These are phyloP conservation scores for Aspergillus cristatus DNA, from an alignment of 495 filamentous ascomycete genomes.

Conservation along the genomic window DNA sequence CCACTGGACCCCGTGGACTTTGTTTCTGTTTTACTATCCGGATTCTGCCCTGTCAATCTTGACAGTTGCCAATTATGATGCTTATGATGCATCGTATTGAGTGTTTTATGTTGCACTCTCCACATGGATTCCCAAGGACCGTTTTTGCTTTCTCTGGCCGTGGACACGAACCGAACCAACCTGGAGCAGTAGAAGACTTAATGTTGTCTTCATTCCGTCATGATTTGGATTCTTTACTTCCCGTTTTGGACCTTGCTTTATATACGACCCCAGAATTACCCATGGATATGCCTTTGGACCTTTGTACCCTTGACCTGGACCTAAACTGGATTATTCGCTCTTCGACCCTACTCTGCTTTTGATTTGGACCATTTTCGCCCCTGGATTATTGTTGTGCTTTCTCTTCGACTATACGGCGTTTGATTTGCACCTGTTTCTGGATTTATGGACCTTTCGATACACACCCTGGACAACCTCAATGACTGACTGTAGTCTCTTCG, in stretches of 20 bases:
- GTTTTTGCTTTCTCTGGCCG: slow-evolving; percentile 9
- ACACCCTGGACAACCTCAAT: background rate
- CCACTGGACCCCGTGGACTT: slow-evolving; percentile 10
- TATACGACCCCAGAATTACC: background rate
- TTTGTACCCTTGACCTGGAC: no score
- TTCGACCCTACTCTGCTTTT: no score
- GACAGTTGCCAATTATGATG: slow-evolving; percentile 14
- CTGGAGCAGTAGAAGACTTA: slow-evolving; percentile 17
- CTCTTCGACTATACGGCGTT: slow-evolving; percentile 3
- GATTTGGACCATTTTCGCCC: no score
- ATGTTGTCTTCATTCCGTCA: slow-evolving; percentile 10
- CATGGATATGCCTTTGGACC: no score
- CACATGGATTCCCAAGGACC: background rate
- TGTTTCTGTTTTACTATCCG: background rate
- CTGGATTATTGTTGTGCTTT: background rate
- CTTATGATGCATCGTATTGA: slow-evolving; percentile 24
- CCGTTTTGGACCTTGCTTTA: slow-evolving; percentile 1
- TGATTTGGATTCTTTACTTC: background rate
- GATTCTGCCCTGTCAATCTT: background rate
- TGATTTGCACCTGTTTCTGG: background rate
- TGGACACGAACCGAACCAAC: slow-evolving; percentile 9
- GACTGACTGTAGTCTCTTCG: background rate
- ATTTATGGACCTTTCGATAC: no score
- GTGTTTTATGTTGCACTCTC: slow-evolving; percentile 39
- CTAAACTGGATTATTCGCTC: no score